phyloP scores from a whole-genome alignment of 371 early-diverging fungal genomes.

The Thermomucor indicae-seudaticae region DNA sequence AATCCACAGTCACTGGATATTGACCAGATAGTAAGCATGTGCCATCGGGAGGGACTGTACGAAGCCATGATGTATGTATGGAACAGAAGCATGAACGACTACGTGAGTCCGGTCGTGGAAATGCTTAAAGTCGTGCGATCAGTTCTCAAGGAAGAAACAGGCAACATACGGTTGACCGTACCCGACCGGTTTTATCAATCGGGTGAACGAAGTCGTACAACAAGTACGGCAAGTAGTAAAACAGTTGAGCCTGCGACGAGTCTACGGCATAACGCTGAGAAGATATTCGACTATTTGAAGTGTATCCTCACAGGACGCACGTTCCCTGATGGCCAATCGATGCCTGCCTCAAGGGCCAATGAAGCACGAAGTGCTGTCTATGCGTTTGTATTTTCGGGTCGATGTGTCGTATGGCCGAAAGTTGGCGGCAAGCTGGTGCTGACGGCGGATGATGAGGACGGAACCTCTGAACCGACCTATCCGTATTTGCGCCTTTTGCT shows the following conservation, averaged over 20 bases:
- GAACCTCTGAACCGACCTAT: slow-evolving; percentile 62
- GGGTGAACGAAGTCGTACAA: slow-evolving; percentile 2
- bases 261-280: slow-evolving; percentile 48
- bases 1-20: slow-evolving; percentile 73
- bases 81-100: slow-evolving; percentile 73
- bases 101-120: slow-evolving; percentile 76
- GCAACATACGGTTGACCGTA: slow-evolving; percentile 1
- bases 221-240: slow-evolving; percentile 10
- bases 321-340: slow-evolving; percentile 59
- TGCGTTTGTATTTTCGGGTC: slow-evolving; percentile 74
- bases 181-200: background rate
- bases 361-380: slow-evolving; percentile 72
- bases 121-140: slow-evolving; percentile 59
- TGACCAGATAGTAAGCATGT: slow-evolving; percentile 64
- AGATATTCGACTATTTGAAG: slow-evolving; percentile 70
- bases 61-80: slow-evolving; percentile 78
- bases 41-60: slow-evolving; percentile 61
- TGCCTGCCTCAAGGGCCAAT: slow-evolving; percentile 52
- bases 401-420: slow-evolving; percentile 71
- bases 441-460: slow-evolving; percentile 55
- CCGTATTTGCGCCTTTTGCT: slow-evolving; percentile 72
- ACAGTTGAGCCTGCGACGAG: slow-evolving; percentile 12
- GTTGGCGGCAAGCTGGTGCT: slow-evolving; percentile 52
- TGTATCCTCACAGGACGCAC: slow-evolving; percentile 69
- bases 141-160: slow-evolving; percentile 42